Base-by-base conservation (phyloP, 202 grass and related monocot species). In the Dendrocalamus latiflorus region DNA sequence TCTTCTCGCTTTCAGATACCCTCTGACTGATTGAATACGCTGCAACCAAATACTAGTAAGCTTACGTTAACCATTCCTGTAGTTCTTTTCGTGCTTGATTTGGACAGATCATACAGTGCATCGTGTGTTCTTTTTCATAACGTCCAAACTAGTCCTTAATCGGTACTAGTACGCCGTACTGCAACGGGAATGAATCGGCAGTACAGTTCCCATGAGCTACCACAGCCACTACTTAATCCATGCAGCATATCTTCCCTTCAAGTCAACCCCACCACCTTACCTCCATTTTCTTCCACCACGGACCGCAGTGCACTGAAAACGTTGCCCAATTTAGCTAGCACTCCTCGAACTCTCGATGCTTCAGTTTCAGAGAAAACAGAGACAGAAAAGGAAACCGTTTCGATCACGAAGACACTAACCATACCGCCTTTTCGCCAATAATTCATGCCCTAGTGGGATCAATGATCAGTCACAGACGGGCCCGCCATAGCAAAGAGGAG, bases 381-480 rank as follows among this genome's bases (percentile, higher is more conserved):
- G 5, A 6, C 5, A 51, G 28, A 12, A 57, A 53, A 33, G 25
- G 38, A 45, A 62, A 0, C 17, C 5, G 7, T 54, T n/a, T 34
- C 21, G 39, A 17, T 30, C 57, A 47, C 9, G 30, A 33, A 33
- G 3, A 33, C 30, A 33, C 30, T 5, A 17, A 42, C n/a, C 26
- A 10, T 13, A 20, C 4, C 39, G 1, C 65, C 75, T 84, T 61
- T 67, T 2, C 6, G 68, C 21, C 81, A 84, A 88, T 88, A 79
- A 88, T 88, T 54, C 67, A 83, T 30, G 28, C 21, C 8, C 18
- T 36, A 67, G 81, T 84, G 86, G 86, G 41, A 74, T 49, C 43
- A 58, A 83, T 65, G 79, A 78, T 65, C 66, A 6, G n/a, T 20
- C 66, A 4, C 28, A 15, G 65, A 51, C 28, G 49, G 80, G 8